phyloP scores from a whole-genome alignment of 495 filamentous ascomycete species.

The Trichoderma reesei region DNA sequence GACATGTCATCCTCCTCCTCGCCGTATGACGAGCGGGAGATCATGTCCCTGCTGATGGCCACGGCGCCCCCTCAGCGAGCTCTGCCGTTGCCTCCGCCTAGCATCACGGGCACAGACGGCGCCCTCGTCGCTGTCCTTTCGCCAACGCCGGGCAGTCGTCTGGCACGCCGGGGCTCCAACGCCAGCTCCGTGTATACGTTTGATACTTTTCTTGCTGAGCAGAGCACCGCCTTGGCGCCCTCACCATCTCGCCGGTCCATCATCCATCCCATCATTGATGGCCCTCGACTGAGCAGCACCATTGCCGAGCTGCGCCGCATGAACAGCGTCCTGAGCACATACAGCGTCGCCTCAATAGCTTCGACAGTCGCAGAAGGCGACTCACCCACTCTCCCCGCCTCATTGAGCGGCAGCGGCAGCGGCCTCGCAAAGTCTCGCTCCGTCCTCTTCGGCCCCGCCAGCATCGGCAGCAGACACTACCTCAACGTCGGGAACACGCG shows the following conservation, averaged over 20 bases:
- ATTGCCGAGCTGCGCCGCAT: constrained; percentile 27
- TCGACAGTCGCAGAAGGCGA: constrained; percentile 1
- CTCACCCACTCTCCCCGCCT: constrained; percentile 20
- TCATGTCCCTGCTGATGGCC: constrained; percentile 5
- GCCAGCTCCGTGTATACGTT: neutral
- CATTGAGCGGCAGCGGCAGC: constrained; percentile 21
- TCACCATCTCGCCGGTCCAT: neutral
- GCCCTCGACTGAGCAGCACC: constrained; percentile 11
- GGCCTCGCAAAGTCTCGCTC: constrained; percentile 14
- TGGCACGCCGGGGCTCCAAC: neutral
- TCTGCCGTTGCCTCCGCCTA: constrained; percentile 1
- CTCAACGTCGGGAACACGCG: constrained; percentile 17
- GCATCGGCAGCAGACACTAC: constrained; percentile 20
- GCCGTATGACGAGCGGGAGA: constrained; percentile 3
- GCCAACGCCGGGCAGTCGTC: neutral
- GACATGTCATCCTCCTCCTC: constrained; percentile 3
- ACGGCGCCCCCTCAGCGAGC: neutral
- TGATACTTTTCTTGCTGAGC: neutral
- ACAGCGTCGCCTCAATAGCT: constrained; percentile 14
- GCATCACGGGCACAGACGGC: neutral
- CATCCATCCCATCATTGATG: neutral
- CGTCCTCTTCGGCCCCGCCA: neutral
- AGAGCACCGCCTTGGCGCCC: neutral
- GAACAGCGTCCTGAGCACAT: constrained; percentile 25
- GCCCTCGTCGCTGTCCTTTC: constrained; percentile 1